These are phyloP conservation scores for Calonectria hawksworthii DNA, from an alignment of 2,329 filamentous ascomycete species.

Conservation along the genomic window DNA sequence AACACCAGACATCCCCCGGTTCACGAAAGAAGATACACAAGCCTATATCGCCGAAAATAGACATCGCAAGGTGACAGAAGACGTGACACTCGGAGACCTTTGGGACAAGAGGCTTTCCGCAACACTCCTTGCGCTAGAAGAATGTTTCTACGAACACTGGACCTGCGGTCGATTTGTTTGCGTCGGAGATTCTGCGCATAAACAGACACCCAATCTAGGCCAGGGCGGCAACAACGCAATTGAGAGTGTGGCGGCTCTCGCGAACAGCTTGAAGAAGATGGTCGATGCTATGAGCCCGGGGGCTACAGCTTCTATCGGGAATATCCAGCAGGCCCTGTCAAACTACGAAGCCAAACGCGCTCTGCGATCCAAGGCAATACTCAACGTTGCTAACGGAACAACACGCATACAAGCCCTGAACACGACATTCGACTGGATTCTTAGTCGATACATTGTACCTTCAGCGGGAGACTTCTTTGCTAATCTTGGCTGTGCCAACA, in stretches of 20 bases:
- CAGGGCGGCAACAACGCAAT: background rate
- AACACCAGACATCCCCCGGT: background rate
- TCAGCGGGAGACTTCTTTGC: background rate
- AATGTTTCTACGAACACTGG: background rate
- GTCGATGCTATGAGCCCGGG: background rate
- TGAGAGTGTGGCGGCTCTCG: background rate
- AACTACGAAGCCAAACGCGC: background rate
- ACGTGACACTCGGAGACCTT: background rate
- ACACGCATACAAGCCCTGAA: background rate
- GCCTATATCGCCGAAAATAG: background rate
- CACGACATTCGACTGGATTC: background rate
- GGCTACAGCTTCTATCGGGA: background rate
- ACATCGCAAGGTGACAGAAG: background rate
- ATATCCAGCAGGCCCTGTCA: background rate
- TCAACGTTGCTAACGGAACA: background rate
- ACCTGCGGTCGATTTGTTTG: background rate
- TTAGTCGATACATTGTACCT: background rate
- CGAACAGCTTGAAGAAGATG: background rate
- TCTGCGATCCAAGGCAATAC: background rate
- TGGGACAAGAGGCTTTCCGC: background rate
- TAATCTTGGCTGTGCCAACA: background rate
- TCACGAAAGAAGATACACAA: background rate
- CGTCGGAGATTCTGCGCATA: background rate
- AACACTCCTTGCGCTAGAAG: background rate
- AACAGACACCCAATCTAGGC: background rate